A percentile compares a stretch with the other conserved stretches of the same genome.
These are phyloP conservation scores for Pythium pyrilobum DNA, from an alignment of 352 stramenopile species.

Conservation along the genomic window DNA sequence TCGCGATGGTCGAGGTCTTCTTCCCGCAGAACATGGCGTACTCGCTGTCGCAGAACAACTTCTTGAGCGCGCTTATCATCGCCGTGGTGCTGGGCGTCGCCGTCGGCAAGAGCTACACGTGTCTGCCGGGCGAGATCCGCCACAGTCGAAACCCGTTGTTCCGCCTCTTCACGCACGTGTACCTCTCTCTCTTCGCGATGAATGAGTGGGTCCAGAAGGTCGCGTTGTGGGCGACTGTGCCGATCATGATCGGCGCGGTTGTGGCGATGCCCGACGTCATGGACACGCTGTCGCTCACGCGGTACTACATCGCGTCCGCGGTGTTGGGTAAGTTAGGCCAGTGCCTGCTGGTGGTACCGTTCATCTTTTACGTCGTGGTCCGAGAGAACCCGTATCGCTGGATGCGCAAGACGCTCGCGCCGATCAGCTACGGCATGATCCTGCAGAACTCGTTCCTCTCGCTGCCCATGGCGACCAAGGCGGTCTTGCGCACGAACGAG, in stretches of 20 bases:
- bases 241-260: conserved; percentile 40
- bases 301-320: conserved; percentile 34
- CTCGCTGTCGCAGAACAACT: conserved; percentile 33
- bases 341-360: conserved; percentile 36
- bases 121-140: conserved; percentile 13
- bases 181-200: conserved; percentile 50
- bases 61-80: conserved; percentile 45
- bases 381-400: conserved; percentile 54
- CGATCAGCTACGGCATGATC: conserved; percentile 43
- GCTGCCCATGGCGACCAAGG: conserved; percentile 50
- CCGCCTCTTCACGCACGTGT: conserved; percentile 53
- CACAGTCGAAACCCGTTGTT: conserved; percentile 52
- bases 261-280: conserved; percentile 29
- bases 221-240: conserved; percentile 38
- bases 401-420: conserved; percentile 34
- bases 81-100: conserved; percentile 41
- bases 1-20: conserved; percentile 34
- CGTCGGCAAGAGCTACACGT: conserved; percentile 39
- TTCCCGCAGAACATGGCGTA: conserved; percentile 47
- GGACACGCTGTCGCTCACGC: conserved; percentile 30
- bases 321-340: conserved; percentile 28
- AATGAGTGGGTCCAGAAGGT: conserved; percentile 53
- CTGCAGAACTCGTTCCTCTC: conserved; percentile 42
- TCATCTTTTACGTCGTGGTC: conserved; percentile 43
- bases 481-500: conserved; percentile 41